These are phyloP conservation scores for Neohortaea acidophila DNA, from an alignment of 495 filamentous ascomycete genomes.

Conservation along the genomic window DNA sequence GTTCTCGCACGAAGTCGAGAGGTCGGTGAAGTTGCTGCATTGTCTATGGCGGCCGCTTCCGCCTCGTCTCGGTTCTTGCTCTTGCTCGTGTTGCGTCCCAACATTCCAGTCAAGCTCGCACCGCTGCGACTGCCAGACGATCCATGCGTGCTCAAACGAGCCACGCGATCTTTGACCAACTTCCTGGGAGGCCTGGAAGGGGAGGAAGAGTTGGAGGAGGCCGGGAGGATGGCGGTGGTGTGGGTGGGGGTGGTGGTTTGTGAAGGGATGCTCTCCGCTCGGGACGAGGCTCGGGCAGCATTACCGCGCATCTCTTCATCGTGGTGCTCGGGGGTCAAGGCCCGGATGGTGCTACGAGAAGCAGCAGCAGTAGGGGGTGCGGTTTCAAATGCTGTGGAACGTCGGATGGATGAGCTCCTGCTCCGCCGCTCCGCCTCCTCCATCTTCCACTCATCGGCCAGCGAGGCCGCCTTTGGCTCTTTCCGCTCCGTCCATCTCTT, in stretches of 20 bases:
- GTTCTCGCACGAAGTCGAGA: conserved; percentile 28
- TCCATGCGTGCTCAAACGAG: conserved; percentile 1
- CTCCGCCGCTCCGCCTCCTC: too few relatives aligned
- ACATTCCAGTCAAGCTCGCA: conserved; percentile 7
- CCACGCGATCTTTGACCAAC: conserved; percentile 9
- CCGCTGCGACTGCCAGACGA: conserved; percentile 7
- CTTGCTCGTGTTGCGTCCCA: conserved; percentile 3
- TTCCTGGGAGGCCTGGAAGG: conserved; percentile 2
- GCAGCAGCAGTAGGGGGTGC: too few relatives aligned
- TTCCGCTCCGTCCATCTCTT: too few relatives aligned
- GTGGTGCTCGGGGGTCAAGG: neutral
- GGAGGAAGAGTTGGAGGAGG: conserved; percentile 3
- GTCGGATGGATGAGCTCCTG: too few relatives aligned
- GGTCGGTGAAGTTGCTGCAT: neutral
- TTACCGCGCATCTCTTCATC: neutral
- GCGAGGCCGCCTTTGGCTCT: too few relatives aligned
- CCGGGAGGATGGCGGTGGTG: conserved; percentile 8
- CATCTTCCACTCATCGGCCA: too few relatives aligned
- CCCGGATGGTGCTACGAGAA: neutral
- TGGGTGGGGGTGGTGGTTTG: neutral
- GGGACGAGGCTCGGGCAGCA: neutral
- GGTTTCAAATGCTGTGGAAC: too few relatives aligned
- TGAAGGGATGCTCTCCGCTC: conserved; percentile 9
- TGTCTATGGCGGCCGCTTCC: neutral
- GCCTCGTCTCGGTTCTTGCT: neutral